These are phyloP conservation scores for Komagataea norvegica DNA, from an alignment of 1,139 yeast species.

Conservation along the genomic window DNA sequence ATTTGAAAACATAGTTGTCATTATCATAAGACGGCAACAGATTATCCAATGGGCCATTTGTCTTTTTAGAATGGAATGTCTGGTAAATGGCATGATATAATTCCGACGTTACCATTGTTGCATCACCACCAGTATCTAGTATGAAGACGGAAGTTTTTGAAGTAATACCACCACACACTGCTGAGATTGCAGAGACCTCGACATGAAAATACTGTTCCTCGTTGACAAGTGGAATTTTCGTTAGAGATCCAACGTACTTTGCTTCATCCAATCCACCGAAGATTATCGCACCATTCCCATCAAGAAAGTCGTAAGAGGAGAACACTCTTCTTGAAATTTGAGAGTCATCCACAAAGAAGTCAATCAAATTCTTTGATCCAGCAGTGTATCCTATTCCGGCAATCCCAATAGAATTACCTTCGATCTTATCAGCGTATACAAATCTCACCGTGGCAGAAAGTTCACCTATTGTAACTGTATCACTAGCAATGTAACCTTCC, in stretches of 20 bases:
- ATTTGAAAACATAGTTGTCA: constrained; percentile 17
- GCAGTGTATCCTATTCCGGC: constrained; percentile 14
- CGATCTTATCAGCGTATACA: constrained; percentile 3
- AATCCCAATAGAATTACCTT: constrained; percentile 10
- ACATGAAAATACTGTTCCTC: constrained; percentile 1
- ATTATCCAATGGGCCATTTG: constrained; percentile 2
- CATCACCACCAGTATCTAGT: constrained; percentile 21
- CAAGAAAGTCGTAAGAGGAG: constrained; percentile 9
- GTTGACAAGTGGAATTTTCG: constrained; percentile 20
- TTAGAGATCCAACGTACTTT: constrained; percentile 44
- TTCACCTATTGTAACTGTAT: constrained; percentile 14
- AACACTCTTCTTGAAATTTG: constrained; percentile 13
- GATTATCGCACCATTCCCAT: constrained; percentile 39
- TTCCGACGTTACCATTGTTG: constrained; percentile 7
- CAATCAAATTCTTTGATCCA: constrained; percentile 1
- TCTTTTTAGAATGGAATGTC: constrained; percentile 13
- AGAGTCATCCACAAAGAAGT: constrained; percentile 5
- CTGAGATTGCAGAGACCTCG: constrained; percentile 13
- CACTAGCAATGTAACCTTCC: constrained; percentile 17
- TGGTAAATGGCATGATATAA: constrained; percentile 18
- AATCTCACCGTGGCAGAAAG: background rate
- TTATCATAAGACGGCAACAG: constrained; percentile 4
- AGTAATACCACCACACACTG: constrained; percentile 10
- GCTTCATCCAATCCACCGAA: constrained; percentile 58
- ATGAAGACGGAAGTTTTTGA: background rate